A percentile compares a stretch with the other conserved stretches of the same genome.
Conservation (phyloP, 768 basidiomycete genomes). For the Strobilomyces dryophilus region DNA sequence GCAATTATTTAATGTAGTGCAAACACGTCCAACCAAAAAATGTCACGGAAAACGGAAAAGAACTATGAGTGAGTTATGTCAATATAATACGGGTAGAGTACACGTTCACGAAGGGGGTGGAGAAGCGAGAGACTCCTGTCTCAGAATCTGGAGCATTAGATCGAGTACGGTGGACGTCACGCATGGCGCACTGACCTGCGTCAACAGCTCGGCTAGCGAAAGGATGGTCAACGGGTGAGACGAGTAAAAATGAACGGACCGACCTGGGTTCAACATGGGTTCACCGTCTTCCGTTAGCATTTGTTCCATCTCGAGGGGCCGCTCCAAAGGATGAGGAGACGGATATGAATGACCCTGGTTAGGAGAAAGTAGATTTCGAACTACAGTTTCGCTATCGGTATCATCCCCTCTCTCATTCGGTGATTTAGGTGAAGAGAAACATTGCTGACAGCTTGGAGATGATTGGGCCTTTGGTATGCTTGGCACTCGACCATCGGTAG, state of each 20-base stretch:
- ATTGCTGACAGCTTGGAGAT: slow-evolving; percentile 4
- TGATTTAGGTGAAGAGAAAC: slow-evolving; percentile 5
- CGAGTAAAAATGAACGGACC: slow-evolving; percentile 16
- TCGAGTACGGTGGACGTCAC: slow-evolving; percentile 13
- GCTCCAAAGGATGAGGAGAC: slow-evolving; percentile 26
- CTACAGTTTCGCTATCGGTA: slow-evolving; percentile 14
- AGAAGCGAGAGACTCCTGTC: slow-evolving; percentile 63
- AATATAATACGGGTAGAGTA: slow-evolving; percentile 26
- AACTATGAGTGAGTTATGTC: slow-evolving; percentile 18
- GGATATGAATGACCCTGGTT: slow-evolving; percentile 25
- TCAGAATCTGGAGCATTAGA: slow-evolving; percentile 27
- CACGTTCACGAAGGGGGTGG: slow-evolving; percentile 51
- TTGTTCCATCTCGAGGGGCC: slow-evolving; percentile 46
- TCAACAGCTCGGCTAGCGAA: slow-evolving; percentile 50
- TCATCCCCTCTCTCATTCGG: slow-evolving; percentile 6
- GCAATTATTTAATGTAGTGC: slow-evolving; percentile 25
- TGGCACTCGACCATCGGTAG: slow-evolving; percentile 3
- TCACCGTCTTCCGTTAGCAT: slow-evolving; percentile 62
- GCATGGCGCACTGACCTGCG: slow-evolving; percentile 43
- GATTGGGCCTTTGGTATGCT: slow-evolving; percentile 7
- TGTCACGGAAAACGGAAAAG: not conserved
- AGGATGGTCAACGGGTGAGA: not conserved
- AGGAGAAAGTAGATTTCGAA: slow-evolving; percentile 21
- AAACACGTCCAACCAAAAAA: slow-evolving; percentile 12
- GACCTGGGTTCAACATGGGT: slow-evolving; percentile 67